Evolutionary conservation across 176 grass and related monocot species (phyloP).

Genomic region (Chloris gayana): DNA sequence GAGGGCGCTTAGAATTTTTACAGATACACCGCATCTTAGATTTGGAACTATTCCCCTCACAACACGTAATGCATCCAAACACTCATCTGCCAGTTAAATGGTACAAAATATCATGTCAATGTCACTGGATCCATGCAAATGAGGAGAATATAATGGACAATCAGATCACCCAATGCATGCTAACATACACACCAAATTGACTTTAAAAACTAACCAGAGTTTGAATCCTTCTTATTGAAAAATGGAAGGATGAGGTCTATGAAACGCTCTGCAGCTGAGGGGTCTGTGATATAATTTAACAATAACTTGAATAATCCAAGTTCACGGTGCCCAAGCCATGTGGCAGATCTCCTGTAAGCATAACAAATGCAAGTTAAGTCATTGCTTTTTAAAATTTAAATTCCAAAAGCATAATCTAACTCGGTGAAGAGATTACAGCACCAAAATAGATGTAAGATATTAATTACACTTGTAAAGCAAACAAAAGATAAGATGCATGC

Average conservation of each 20-base stretch:
- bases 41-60: slow-evolving; percentile 68
- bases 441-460: background rate
- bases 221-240: slow-evolving; percentile 81
- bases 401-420: slow-evolving; percentile 21
- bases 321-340: slow-evolving; percentile 71
- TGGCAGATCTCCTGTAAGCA: slow-evolving; percentile 67
- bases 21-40: slow-evolving; percentile 52
- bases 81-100: slow-evolving; percentile 63
- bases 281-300: slow-evolving; percentile 70
- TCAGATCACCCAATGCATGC: background rate
- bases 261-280: slow-evolving; percentile 54
- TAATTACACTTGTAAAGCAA: background rate
- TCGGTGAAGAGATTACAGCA: background rate
- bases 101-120: slow-evolving; percentile 15
- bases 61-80: slow-evolving; percentile 72
- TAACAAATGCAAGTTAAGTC: background rate
- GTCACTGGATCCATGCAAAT: slow-evolving; percentile 8
- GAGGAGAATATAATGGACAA: slow-evolving; percentile 8
- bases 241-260: slow-evolving; percentile 80
- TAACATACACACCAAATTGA: slow-evolving; percentile 30
- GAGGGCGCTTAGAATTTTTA: slow-evolving; percentile 71
- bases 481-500: background rate
- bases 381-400: background rate
- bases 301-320: slow-evolving; percentile 84
- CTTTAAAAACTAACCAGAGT: slow-evolving; percentile 51